Conservation (phyloP, 75 land plant species). For the Pinus tabuliformis region DNA sequence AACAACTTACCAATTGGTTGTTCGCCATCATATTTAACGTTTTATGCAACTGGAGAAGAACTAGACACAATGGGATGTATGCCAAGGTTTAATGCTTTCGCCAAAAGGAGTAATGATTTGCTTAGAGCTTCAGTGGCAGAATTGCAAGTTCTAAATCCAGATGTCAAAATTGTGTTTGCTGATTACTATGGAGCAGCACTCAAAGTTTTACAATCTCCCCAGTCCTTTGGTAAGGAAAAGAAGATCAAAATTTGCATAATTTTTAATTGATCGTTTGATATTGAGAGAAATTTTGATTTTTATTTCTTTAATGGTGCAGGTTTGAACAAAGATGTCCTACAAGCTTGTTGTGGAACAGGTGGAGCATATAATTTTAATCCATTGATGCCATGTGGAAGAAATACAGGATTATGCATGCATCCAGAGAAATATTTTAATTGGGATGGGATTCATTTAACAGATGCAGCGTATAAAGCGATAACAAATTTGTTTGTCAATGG, state of each 20-base stretch:
- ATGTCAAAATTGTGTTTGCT: background rate
- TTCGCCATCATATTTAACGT: background rate
- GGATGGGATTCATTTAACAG: conserved; percentile 38
- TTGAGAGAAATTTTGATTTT: background rate
- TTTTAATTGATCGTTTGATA: no score
- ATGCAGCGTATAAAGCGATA: conserved; percentile 24
- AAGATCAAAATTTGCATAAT: background rate
- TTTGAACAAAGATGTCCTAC: background rate
- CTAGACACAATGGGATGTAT: background rate
- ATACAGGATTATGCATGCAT: conserved; percentile 23
- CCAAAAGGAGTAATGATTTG: background rate
- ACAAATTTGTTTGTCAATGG: background rate
- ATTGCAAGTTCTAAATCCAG: background rate
- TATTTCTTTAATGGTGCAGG: background rate
- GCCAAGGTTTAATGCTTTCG: background rate
- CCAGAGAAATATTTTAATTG: conserved; percentile 43
- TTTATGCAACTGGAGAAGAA: background rate
- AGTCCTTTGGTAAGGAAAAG: background rate
- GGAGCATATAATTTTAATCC: conserved; percentile 44
- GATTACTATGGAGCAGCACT: conserved; percentile 1
- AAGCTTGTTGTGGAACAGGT: conserved; percentile 57
- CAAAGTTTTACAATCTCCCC: background rate
- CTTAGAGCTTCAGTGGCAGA: background rate
- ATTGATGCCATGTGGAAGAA: conserved; percentile 26
- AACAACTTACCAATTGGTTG: background rate